Evolutionary conservation across 208 protist genomes (phyloP), one percentile per base, ranked within the genome.

Genomic region (Zelonia costaricensis): DNA sequence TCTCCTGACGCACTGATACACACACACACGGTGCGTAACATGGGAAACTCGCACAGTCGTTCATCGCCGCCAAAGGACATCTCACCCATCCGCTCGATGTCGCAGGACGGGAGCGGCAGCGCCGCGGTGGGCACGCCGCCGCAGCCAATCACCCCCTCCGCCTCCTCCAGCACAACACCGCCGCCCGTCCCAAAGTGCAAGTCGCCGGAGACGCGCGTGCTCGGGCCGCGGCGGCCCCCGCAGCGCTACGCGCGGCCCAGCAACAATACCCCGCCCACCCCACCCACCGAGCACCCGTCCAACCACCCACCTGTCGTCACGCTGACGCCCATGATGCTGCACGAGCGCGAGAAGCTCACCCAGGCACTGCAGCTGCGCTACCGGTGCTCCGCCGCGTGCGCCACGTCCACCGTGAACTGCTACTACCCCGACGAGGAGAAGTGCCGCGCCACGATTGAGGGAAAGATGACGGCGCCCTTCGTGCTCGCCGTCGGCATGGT

Each of bases 401-500:
- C 76, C 25, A 45, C 27, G 5, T 75, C 55, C 3, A 74, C 66
- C 12, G 76, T 78, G 46, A 57, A 49, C 44, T 51, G 43, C 1
- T 53, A 73, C 52, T 80, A 66, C 53, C 77, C 76, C 0, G 36
- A 59, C 15, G 53, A 67, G 36, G 45, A 38, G 1, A 43, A 45
- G 33, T 77, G 66, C 30, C 25, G 43, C 16, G 39, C 46, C 7
- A 63, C 71, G 28, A 38, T 88, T 39, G 25, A 45, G 3, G 62
- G 40, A 3, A 89, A 83, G 65, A 60, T 65, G 59, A 62, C 33
- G 6, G 27, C 30, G 4, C 72, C 82, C 6, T 85, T 72, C 39
- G 39, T 89, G 15, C 51, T 88, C 47, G 74, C 61, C 10, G 48
- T 92, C 22, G 73, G 83, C 9, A 61, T 92, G 12, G 70, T 70